These are phyloP conservation scores for Haplosporangium sp. DNA, from an alignment of 371 early-diverging fungal genomes.

Conservation along the genomic window DNA sequence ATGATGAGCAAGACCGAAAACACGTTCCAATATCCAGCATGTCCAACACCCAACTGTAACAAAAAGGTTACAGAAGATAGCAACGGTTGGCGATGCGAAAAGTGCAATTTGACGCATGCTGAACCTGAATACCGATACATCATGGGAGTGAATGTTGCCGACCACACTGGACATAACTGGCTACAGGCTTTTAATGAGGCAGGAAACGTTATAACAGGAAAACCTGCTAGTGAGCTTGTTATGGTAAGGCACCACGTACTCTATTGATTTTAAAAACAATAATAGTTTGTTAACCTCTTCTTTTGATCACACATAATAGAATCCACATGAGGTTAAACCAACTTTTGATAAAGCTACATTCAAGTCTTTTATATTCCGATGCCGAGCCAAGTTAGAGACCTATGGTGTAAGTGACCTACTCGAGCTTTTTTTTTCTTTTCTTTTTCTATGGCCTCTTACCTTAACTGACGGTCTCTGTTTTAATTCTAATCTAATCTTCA, in stretches of 20 bases:
- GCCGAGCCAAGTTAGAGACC: conserved; percentile 84
- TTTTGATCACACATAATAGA: conserved; percentile 10
- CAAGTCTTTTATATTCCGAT: conserved; percentile 76
- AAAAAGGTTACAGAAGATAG: conserved; percentile 87
- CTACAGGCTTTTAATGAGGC: conserved; percentile 89
- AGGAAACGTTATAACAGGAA: conserved; percentile 77
- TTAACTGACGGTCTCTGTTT: too few species aligned
- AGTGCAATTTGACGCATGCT: conserved; percentile 78
- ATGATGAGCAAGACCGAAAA: conserved; percentile 48
- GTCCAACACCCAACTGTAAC: conserved; percentile 84
- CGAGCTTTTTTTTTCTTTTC: neutral
- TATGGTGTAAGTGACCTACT: conserved; percentile 73
- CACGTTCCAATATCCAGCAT: conserved; percentile 80
- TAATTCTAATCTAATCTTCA: neutral
- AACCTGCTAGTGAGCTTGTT: conserved; percentile 76
- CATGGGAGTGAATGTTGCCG: conserved; percentile 75
- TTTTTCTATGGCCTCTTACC: too few species aligned
- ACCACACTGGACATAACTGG: conserved; percentile 87
- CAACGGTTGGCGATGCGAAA: conserved; percentile 93
- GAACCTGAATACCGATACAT: conserved; percentile 87
- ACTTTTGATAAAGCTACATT: conserved; percentile 66
- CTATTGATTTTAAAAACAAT: neutral
- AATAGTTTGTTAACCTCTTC: neutral
- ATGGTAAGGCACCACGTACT: conserved; percentile 7
- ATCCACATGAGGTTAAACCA: conserved; percentile 23